Evolutionary conservation across 2,329 filamentous ascomycete species (phyloP).

Genomic region (Aspergillus luchuensis): DNA sequence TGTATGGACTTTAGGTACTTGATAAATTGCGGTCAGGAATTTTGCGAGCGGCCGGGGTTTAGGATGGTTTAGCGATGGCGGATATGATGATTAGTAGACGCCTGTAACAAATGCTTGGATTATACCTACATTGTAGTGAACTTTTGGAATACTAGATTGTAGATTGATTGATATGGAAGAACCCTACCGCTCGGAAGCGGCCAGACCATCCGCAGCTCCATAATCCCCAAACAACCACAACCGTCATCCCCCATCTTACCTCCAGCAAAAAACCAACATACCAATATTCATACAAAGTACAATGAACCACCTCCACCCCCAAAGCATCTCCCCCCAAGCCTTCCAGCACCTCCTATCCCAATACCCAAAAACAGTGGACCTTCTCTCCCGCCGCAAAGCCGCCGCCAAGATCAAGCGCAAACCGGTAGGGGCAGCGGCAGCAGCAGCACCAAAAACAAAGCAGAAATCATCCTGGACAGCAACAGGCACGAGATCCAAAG

Average conservation of each 20-base stretch:
- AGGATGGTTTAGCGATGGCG: not conserved
- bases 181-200: too few species aligned
- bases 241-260: not conserved
- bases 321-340: slow-evolving; percentile 27
- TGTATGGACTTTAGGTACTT: slow-evolving; percentile 18
- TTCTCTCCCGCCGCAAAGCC: slow-evolving; percentile 28
- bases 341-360: slow-evolving; percentile 30
- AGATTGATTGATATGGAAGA: too few species aligned
- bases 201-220: too few species aligned
- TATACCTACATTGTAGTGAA: not conserved
- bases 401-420: slow-evolving; percentile 24
- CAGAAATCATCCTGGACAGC: not conserved
- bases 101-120: not conserved
- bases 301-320: slow-evolving; percentile 26
- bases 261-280: not conserved
- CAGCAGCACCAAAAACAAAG: slow-evolving; percentile 12
- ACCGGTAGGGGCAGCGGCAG: not conserved
- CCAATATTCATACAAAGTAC: not conserved
- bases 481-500: slow-evolving; percentile 6
- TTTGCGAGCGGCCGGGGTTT: not conserved
- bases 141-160: too few species aligned
- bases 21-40: slow-evolving; percentile 1
- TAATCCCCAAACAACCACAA: not conserved
- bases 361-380: slow-evolving; percentile 31
- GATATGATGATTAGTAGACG: not conserved